A percentile compares a stretch with the other conserved stretches of the same genome.
Evolutionary conservation across 805 yeast genomes (phyloP).

Genomic region (Peterozyma xylosa): DNA sequence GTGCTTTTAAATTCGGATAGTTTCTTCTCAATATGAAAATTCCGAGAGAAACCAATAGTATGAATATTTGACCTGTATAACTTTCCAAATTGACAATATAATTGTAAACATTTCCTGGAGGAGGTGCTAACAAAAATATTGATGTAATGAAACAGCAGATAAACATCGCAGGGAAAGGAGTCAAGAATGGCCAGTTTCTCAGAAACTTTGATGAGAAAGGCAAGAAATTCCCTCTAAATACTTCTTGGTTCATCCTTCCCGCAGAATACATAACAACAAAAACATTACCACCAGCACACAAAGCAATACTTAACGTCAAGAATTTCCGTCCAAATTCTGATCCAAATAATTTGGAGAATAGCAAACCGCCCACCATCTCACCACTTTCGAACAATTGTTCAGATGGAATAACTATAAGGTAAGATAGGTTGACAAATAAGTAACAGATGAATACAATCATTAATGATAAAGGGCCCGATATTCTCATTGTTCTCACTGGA

Average conservation of each 20-base stretch:
- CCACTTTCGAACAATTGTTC: constrained; percentile 36
- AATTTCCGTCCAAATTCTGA: constrained; percentile 36
- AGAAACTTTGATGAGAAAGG: constrained; percentile 45
- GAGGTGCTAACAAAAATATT: constrained; percentile 31
- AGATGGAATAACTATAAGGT: constrained; percentile 41
- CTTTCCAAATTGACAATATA: constrained; percentile 46
- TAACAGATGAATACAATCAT: constrained; percentile 34
- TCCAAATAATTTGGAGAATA: constrained; percentile 46
- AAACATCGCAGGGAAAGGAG: constrained; percentile 39
- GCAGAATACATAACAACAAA: constrained; percentile 46
- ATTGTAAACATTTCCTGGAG: constrained; percentile 41
- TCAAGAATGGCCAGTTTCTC: constrained; percentile 46
- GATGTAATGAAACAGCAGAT: constrained; percentile 36
- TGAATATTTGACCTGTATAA: constrained; percentile 41
- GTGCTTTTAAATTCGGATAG: constrained; percentile 39
- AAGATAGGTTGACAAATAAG: constrained; percentile 40
- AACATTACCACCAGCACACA: constrained; percentile 50
- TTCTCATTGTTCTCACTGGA: constrained; percentile 39
- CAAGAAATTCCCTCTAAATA: constrained; percentile 46
- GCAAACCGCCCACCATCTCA: constrained; percentile 42
- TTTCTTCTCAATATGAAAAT: constrained; percentile 44
- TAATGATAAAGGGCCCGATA: constrained; percentile 47
- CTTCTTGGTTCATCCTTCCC: constrained; percentile 49
- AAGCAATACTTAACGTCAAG: constrained; percentile 40
- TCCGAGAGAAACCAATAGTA: constrained; percentile 48